phyloP scores from a whole-genome alignment of 1,139 yeast species.

The Martiniozyma asiatica region DNA sequence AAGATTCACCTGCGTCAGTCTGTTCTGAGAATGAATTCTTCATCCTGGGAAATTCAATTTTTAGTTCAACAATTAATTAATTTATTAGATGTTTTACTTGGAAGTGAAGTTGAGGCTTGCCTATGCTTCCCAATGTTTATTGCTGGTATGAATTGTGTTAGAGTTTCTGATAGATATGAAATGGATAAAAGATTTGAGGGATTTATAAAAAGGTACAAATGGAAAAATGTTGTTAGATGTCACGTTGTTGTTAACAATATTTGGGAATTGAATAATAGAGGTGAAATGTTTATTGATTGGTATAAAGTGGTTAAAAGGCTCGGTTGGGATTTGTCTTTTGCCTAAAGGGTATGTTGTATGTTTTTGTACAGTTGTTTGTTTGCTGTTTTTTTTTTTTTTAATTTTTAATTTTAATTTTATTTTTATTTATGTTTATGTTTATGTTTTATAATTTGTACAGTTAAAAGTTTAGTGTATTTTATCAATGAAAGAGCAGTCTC shows the following conservation, averaged over 20 bases:
- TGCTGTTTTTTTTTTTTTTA: too few species aligned
- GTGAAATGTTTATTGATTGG: slow-evolving; percentile 51
- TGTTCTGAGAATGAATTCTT: slow-evolving; percentile 47
- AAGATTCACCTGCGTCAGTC: slow-evolving; percentile 57
- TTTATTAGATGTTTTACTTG: slow-evolving; percentile 51
- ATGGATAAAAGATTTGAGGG: slow-evolving; percentile 44
- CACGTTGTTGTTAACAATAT: slow-evolving; percentile 47
- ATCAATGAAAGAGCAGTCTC: too few species aligned
- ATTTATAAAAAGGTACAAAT: slow-evolving; percentile 49
- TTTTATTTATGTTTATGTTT: too few species aligned
- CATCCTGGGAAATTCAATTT: slow-evolving; percentile 53
- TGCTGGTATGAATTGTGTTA: slow-evolving; percentile 59
- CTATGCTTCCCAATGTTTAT: slow-evolving; percentile 67
- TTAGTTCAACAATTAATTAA: slow-evolving; percentile 42
- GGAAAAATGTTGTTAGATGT: slow-evolving; percentile 55
- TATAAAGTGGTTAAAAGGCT: slow-evolving; percentile 48
- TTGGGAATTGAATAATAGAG: slow-evolving; percentile 38
- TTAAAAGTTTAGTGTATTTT: too few species aligned
- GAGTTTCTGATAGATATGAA: slow-evolving; percentile 33
- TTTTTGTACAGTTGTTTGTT: too few species aligned
- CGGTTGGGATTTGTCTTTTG: slow-evolving; percentile 76
- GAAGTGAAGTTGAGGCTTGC: slow-evolving; percentile 58
- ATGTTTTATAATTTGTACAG: too few species aligned
- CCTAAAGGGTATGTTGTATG: slow-evolving; percentile 25
- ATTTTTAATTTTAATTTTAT: too few species aligned